Evolutionary conservation across 2,329 filamentous ascomycete genomes (phyloP), one percentile per base, ranked within the genome.

Genomic region (Alternaria postmessia): DNA sequence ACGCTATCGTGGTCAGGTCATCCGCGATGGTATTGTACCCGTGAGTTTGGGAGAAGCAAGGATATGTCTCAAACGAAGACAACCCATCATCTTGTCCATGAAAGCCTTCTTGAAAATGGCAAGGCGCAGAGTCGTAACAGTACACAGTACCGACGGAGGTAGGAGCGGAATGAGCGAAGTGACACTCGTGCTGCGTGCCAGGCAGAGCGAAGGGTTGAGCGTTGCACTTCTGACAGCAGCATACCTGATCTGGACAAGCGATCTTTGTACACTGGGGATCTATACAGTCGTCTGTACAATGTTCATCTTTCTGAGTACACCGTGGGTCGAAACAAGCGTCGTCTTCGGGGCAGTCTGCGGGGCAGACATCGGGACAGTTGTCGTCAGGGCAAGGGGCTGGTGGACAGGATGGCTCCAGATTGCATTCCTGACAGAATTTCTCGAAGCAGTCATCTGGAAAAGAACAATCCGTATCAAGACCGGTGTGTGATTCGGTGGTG

Each of bases 251-350:
- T 9, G 73, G 70, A 59, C 64, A 76, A 16, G 74, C 63, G 28
- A 64, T 34, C 53, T 78, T 75, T 26, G 70, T 74, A 55, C 77
- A 79, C 24, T 77, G 72, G 7, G 73, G 72, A 38, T 78, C 75
- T 38, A 71, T 66, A 63, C 76, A 79, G 20, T 69, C 59, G 41
- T 77, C 74, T 38, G 65, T 48, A 52, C 75, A 79, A 24, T 71
- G 61, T n/a, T 59, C 57, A 18, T 72, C 62, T 42, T 61, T 66
- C 51, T 73, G 68, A 11, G 67, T 64, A 54, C 72, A 80, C 53
- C 75, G 69, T 28, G 78, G 77, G 57, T 80, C 77, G 55, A 69
- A 78, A 63, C 78, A 79, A 26, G 68, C 67, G 49, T 77, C 74
- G 18, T 73, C 68, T 16, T 66, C 55, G 3, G 66, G 63, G 53